Percentiles rank a stretch among this genome's conserved stretches.
phyloP scores from a whole-genome alignment of 2,329 filamentous ascomycete genomes.

The Fusarium sp. region DNA sequence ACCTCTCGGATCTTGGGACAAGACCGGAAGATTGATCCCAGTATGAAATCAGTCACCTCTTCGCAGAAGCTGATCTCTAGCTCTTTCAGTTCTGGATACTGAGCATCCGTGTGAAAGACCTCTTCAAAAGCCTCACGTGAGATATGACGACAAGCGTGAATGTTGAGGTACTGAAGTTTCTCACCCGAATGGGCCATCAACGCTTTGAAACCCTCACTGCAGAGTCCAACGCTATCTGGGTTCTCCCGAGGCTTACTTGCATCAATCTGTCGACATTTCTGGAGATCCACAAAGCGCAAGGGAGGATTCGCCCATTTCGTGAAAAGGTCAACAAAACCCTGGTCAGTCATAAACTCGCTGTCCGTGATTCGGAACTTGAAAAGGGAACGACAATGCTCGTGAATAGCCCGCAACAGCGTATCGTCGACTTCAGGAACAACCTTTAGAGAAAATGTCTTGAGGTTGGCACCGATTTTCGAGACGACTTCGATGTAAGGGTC shows the following conservation, averaged over 20 bases:
- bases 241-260: conserved; percentile 73
- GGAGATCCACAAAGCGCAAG: conserved; percentile 76
- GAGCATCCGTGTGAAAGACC: conserved; percentile 69
- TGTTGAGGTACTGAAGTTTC: conserved; percentile 72
- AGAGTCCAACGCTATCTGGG: conserved; percentile 74
- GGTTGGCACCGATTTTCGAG: conserved; percentile 65
- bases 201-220: conserved; percentile 77
- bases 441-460: conserved; percentile 83
- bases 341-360: conserved; percentile 79
- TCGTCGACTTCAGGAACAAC: conserved; percentile 74
- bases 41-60: conserved; percentile 70
- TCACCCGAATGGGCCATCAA: conserved; percentile 85
- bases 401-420: conserved; percentile 74
- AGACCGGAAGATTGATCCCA: conserved; percentile 70
- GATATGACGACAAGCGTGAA: conserved; percentile 89
- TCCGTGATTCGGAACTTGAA: conserved; percentile 83
- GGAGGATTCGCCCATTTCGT: conserved; percentile 77
- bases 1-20: conserved; percentile 69
- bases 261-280: conserved; percentile 81
- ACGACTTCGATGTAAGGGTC: conserved; percentile 70
- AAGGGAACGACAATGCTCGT: conserved; percentile 73
- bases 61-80: conserved; percentile 83
- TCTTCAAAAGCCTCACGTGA: conserved; percentile 75
- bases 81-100: conserved; percentile 74
- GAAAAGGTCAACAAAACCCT: conserved; percentile 78